A percentile compares a stretch with the other conserved stretches of the same genome.
Evolutionary conservation across 2,329 filamentous ascomycete species (phyloP).

Genomic region (Talaromyces verruculosus): DNA sequence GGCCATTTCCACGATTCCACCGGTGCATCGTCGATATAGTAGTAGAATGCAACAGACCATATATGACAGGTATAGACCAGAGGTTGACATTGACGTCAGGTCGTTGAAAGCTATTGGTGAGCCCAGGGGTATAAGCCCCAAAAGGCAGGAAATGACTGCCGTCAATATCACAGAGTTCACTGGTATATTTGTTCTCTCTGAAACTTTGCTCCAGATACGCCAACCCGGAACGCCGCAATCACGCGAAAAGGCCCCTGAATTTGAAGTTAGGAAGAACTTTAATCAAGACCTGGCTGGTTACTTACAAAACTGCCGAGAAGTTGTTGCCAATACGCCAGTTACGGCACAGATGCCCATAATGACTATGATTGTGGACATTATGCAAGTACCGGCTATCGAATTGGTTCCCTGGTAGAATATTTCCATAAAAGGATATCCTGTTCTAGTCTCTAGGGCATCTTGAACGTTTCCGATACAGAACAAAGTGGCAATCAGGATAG

Average conservation of each 20-base stretch:
- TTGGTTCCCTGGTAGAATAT: conserved; percentile 49
- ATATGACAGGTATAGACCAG: conserved; percentile 51
- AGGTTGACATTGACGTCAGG: conserved; percentile 49
- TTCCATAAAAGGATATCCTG: conserved; percentile 40
- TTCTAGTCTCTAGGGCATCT: conserved; percentile 33
- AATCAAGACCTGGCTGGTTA: conserved; percentile 13
- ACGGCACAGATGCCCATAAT: conserved; percentile 33
- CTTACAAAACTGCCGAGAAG: conserved; percentile 31
- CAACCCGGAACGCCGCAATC: conserved; percentile 38
- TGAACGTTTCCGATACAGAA: conserved; percentile 40
- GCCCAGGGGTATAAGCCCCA: conserved; percentile 54
- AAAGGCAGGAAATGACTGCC: conserved; percentile 33
- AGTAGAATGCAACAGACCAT: conserved; percentile 48
- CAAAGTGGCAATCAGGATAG: conserved; percentile 37
- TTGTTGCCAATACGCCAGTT: conserved; percentile 36
- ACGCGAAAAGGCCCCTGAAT: conserved; percentile 38
- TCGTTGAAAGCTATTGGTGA: conserved; percentile 52
- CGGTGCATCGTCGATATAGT: conserved; percentile 42
- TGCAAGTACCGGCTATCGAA: conserved; percentile 36
- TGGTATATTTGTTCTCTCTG: conserved; percentile 27
- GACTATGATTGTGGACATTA: conserved; percentile 36
- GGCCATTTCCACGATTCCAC: conserved; percentile 35
- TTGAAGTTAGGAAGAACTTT: background rate
- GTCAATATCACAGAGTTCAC: conserved; percentile 31
- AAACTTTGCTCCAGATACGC: conserved; percentile 29